Evolutionary conservation across 306 rosid species (phyloP).

Genomic region (Quercus variabilis): DNA sequence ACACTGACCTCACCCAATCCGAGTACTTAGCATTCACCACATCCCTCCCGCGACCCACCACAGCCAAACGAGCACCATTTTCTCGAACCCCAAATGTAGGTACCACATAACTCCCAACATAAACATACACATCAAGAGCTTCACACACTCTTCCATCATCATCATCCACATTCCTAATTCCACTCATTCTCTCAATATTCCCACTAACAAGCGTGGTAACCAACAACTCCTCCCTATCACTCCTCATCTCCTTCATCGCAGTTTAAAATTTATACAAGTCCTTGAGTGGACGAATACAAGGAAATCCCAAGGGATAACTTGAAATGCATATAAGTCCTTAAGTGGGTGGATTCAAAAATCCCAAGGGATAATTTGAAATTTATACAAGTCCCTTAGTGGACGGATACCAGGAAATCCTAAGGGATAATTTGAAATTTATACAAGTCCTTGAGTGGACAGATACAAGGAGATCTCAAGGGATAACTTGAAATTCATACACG

Average conservation of each 20-base stretch:
- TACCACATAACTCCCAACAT: constrained; percentile 54
- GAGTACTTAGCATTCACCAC: constrained; percentile 79
- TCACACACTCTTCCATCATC: constrained; percentile 27
- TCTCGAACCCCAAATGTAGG: constrained; percentile 39
- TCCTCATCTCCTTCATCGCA: constrained; percentile 51
- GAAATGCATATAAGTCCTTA: too few species aligned
- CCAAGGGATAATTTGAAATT: too few species aligned
- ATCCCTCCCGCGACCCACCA: constrained; percentile 70
- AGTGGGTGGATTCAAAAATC: too few species aligned
- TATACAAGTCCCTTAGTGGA: too few species aligned
- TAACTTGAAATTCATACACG: too few species aligned
- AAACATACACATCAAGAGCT: constrained; percentile 46
- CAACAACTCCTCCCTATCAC: constrained; percentile 51
- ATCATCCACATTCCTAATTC: constrained; percentile 6
- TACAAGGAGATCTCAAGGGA: too few species aligned
- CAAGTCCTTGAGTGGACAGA: too few species aligned
- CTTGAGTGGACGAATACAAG: too few species aligned
- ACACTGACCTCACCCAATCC: constrained; percentile 83
- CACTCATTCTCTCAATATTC: constrained; percentile 47
- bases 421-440: too few species aligned
- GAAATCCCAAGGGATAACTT: too few species aligned
- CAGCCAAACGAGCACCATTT: constrained; percentile 66
- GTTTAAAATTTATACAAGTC: neutral
- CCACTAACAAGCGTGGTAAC: constrained; percentile 66
- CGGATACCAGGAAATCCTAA: too few species aligned